Conservation (phyloP, 1,139 yeast species). For the Magnusiomyces fungicola region DNA sequence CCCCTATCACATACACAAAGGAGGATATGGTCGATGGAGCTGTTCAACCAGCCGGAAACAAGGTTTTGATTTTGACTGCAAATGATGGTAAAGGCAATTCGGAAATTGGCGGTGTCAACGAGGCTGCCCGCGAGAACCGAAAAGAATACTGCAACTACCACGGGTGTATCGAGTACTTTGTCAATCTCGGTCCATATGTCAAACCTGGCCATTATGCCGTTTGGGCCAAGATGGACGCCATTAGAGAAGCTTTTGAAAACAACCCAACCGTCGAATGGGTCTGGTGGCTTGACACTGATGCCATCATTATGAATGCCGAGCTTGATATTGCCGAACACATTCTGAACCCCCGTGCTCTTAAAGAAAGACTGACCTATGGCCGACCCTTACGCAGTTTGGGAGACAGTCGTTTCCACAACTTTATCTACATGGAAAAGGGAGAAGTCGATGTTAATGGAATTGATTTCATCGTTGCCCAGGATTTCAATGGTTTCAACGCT, state of each 20-base stretch:
- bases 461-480: slow-evolving; percentile 27
- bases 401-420: slow-evolving; percentile 18
- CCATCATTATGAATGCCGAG: slow-evolving; percentile 28
- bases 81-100: slow-evolving; percentile 26
- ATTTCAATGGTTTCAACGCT: slow-evolving; percentile 30
- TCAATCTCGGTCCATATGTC: slow-evolving; percentile 22
- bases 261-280: slow-evolving; percentile 33
- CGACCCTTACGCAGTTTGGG: slow-evolving; percentile 16
- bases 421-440: slow-evolving; percentile 16
- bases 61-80: slow-evolving; percentile 28
- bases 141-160: slow-evolving; percentile 29
- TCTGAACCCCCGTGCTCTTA: slow-evolving; percentile 26
- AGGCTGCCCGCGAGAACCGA: slow-evolving; percentile 28
- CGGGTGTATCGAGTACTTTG: slow-evolving; percentile 28
- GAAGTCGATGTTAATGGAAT: slow-evolving; percentile 22
- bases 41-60: slow-evolving; percentile 22
- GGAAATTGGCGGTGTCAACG: slow-evolving; percentile 20
- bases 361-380: slow-evolving; percentile 22
- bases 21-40: slow-evolving; percentile 15
- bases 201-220: slow-evolving; percentile 18
- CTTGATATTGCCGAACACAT: slow-evolving; percentile 29
- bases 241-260: slow-evolving; percentile 24
- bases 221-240: slow-evolving; percentile 31
- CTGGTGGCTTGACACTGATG: slow-evolving; percentile 33
- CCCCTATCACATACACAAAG: slow-evolving; percentile 4